Conservation (phyloP, 257 asterid species). For the Thymus mandschuricus region DNA sequence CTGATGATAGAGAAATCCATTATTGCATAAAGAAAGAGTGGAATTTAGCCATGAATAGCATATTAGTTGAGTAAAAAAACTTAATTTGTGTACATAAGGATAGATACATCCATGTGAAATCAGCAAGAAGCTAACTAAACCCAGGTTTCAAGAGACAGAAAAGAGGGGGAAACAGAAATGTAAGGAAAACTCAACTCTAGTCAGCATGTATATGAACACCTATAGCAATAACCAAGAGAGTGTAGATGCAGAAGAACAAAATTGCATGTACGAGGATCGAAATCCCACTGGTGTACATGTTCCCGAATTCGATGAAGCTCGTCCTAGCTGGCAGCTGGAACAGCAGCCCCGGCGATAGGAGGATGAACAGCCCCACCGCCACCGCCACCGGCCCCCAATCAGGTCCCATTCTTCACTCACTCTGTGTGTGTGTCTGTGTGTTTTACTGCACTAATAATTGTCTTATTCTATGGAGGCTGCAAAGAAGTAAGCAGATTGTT, state of each 20-base stretch:
- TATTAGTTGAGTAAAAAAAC: neutral
- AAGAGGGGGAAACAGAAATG: no score
- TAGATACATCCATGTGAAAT: neutral
- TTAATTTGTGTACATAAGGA: neutral
- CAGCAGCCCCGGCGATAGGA: conserved; percentile 87
- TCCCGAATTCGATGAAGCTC: conserved; percentile 76
- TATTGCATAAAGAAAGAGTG: neutral
- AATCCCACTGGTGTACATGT: conserved; percentile 95
- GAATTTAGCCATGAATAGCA: neutral
- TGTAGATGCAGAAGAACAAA: conserved; percentile 81
- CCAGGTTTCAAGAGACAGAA: no score
- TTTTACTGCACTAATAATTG: conserved; percentile 24
- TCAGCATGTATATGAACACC: conserved; percentile 78
- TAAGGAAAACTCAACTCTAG: conserved; percentile 22
- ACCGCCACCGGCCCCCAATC: conserved; percentile 97
- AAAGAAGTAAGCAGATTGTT: conserved; percentile 29
- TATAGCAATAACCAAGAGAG: conserved; percentile 78
- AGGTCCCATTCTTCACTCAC: conserved; percentile 37
- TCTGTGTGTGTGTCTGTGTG: neutral
- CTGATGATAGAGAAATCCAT: neutral
- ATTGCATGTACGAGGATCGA: conserved; percentile 80
- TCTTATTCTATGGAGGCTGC: conserved; percentile 8
- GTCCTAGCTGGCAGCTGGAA: conserved; percentile 90
- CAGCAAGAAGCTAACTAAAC: conserved; percentile 3
- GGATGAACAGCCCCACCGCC: conserved; percentile 88